Base-by-base conservation (phyloP, 352 stramenopile species). In the Phytophthora ramorum region DNA sequence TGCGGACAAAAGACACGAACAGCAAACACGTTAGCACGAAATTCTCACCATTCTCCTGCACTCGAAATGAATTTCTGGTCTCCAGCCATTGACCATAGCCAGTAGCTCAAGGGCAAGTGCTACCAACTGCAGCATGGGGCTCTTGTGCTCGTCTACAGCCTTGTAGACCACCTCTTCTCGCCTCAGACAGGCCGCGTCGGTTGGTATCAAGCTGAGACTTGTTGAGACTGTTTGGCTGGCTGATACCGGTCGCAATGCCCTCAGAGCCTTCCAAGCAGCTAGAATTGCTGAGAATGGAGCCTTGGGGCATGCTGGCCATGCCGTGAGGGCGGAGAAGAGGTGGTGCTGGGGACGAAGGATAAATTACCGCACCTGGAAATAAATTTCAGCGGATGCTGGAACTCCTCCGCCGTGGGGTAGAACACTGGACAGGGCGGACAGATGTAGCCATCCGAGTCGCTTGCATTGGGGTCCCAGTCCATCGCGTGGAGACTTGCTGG, bases 341-440 rank as follows among this genome's bases (percentile, higher is more conserved):
- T 41, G 38, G 32, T 58, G 20, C 20, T 10, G 13, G 34, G 7
- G 22, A 2, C 16, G 17, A 26, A 13, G 26, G 50, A 74, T 87
- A 92, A 86, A 78, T 84, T 85, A 91, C 68, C 53, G 63, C 44
- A 76, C 90, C 88, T 97, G 64, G 79, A 81, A 85, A 98, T 98
- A 90, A 97, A 98, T 87, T 90, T 85, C 78, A 98, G 66, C 58
- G 93, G 92, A 69, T 98, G 81, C 53, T 81, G 56, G 71, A 98
- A 98, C 63, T 98, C 83, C 57, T 97, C 85, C 14, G 47, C 38
- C 45, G 92, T 95, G 30, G 93, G 93, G 53, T 91, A 78, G 69
- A 96, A 98, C 34, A 93, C 83, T 13, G 91, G 87, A 61, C 88
- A 96, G 5, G 86, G 83, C 41, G 86, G 86, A 46, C 88, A 96